Evolutionary conservation across 1,284 basidiomycete species (phyloP), one percentile per base, ranked within the genome.

Genomic region (Porogramme epimiltina): DNA sequence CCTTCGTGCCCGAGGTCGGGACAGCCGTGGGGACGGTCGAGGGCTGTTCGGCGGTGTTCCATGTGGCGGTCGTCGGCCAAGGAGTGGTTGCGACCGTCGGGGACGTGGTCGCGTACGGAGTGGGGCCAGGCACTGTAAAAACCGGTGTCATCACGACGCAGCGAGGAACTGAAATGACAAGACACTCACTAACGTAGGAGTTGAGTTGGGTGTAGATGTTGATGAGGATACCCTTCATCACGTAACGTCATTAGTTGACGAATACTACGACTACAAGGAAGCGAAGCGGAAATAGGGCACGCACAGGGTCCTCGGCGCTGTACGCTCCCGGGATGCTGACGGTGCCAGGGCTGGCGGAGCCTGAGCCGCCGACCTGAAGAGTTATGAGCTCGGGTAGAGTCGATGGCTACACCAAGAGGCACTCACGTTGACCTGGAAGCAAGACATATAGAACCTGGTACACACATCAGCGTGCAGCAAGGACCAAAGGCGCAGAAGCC

Each of bases 321-420:
- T 79, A 79, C 6, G 73, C 77, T 49, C 75, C 75, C 33, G 77
- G 77, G 62, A 79, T 69, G 47, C 68, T 72, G 50, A 79, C 77
- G 11, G 75, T 75, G 31, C 73, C 61, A 10, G 78, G 78, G 28
- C 55, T 66, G 16, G 71, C 73, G 11, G 70, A 68, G 39, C 75
- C 75, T 13, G 70, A 66, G 19, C 73, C 70, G 39, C 67, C 66
- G 41, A 68, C 52, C 58, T 54, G 22, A n/a, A 13, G 15, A 28
- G n/a, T 2, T 13, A 25, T 23, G 22, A 48, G 10, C 3, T 20
- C 4, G 11, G 22, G n/a, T n/a, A 18, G 19, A 16, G 13, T 16
- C 23, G 20, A 2, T 20, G 28, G 19, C 33, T 11, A 9, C 36
- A 5, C 15, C 50, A 16, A 23, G 34, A 25, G 41, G 57, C 23